A percentile compares a stretch with the other conserved stretches of the same genome.
These are phyloP conservation scores for Haplosporangium gracile DNA, from an alignment of 192 early-diverging fungal species.

Conservation along the genomic window DNA sequence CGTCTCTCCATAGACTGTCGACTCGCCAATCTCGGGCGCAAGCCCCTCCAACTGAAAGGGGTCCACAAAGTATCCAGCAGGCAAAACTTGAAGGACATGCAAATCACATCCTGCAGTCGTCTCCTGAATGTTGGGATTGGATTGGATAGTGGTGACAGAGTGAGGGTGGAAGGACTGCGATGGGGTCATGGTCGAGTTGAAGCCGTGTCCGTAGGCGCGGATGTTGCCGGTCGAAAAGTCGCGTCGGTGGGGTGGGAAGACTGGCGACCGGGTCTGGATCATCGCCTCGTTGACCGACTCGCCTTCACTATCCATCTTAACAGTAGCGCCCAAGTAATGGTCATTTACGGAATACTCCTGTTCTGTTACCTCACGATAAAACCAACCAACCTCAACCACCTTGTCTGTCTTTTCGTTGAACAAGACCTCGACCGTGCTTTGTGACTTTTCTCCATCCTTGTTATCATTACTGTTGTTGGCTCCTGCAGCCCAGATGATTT, in stretches of 20 bases:
- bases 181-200: constrained; percentile 39
- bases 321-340: constrained; percentile 47
- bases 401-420: constrained; percentile 40
- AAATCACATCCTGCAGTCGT: constrained; percentile 39
- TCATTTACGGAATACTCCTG: constrained; percentile 27
- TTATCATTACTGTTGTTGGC: not conserved
- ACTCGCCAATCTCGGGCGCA: constrained; percentile 48
- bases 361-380: constrained; percentile 51
- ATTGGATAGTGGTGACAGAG: constrained; percentile 47
- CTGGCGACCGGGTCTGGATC: constrained; percentile 41
- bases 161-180: constrained; percentile 49
- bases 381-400: constrained; percentile 50
- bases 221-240: constrained; percentile 30
- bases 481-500: constrained; percentile 38
- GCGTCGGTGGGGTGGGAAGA: constrained; percentile 48
- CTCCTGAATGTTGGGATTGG: constrained; percentile 32
- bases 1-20: constrained; percentile 44
- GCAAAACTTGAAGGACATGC: constrained; percentile 41
- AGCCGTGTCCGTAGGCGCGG: constrained; percentile 30
- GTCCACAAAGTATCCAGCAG: constrained; percentile 48
- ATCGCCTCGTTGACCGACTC: constrained; percentile 38
- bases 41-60: constrained; percentile 51
- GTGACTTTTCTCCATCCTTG: not conserved
- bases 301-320: constrained; percentile 32
- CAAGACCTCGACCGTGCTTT: constrained; percentile 16